Base-by-base conservation (phyloP, 345 rosid genomes). In the Gossypium bickii region DNA sequence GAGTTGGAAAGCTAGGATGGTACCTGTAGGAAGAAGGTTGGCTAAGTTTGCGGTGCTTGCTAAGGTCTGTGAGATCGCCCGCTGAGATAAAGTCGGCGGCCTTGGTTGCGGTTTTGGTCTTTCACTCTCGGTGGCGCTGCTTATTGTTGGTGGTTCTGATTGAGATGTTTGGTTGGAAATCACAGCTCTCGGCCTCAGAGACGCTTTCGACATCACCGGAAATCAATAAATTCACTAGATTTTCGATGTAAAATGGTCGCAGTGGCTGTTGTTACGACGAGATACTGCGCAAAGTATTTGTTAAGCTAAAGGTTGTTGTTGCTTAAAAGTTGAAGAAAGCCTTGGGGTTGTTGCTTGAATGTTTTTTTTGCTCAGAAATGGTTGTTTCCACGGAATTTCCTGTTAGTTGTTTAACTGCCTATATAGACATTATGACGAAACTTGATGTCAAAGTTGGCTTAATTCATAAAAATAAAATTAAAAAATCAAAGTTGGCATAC, bases 21-120 rank as follows among this genome's bases (percentile, higher is more conserved):
- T 92, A 11, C 99, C 98, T 4, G 99, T 95, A 0, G 99, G 98
- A 61, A 95, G 98, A 75, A 95, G 97, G 79, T 95, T 91, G 7
- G 99, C 93, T 12, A 95, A 84, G 84, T 90, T 90, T 3, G 99
- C 97, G 12, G 92, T 89, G 82, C 84, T 86, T 1, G 90, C 87
- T 12, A 95, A 85, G 51, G 99, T 89, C 74, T 87, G 95, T 22
- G 96, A 83, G 72, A 94, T 71, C 13, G 96, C 96, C 1, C 83
- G 67, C 25, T 83, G 97, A 1, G 97, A 82, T 3, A 80, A 53
- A 10, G 91, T 87, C 1, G 75, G 69, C 5, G 85, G 82, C 48
- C 78, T 80, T 49, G 72, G 75, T 66, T 82, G 85, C 0, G 80
- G 67, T 76, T 74, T 86, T 6, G 85, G 81, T 48, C 83, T 83